A percentile compares a stretch with the other conserved stretches of the same genome.
Evolutionary conservation across 305 asterid genomes (phyloP).

Genomic region (Fraxinus floribunda): DNA sequence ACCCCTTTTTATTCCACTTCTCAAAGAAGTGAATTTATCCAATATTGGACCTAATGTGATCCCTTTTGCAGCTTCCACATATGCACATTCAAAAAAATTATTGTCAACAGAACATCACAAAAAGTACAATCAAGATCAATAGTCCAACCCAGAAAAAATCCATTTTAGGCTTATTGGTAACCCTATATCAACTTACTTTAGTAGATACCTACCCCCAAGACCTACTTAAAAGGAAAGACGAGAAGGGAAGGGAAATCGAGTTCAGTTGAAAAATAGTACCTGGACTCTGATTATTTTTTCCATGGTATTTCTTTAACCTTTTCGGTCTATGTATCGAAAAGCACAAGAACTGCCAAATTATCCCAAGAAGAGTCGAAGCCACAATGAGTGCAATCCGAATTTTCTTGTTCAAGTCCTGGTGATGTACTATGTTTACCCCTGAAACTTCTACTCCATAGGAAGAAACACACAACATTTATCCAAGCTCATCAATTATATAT

Average conservation of each 20-base stretch:
- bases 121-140: not conserved
- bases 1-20: no score
- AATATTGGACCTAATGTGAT: slow-evolving; percentile 48
- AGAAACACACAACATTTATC: no score
- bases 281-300: slow-evolving; percentile 36
- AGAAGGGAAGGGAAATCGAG: not conserved
- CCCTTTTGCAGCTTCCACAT: slow-evolving; percentile 33
- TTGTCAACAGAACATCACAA: not conserved
- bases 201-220: not conserved
- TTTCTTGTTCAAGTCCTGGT: no score
- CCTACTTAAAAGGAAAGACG: not conserved
- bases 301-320: no score
- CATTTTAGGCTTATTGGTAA: not conserved
- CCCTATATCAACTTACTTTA: not conserved
- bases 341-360: no score
- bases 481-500: no score
- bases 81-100: not conserved
- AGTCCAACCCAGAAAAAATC: slow-evolving; percentile 20
- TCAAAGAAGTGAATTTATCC: no score
- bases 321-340: no score
- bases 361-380: no score
- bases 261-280: slow-evolving; percentile 31
- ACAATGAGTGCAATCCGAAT: no score
- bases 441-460: no score
- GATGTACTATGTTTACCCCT: no score